Evolutionary conservation across 345 rosid genomes (phyloP), one percentile per base, ranked within the genome.

Genomic region (Syzygium aromaticum): DNA sequence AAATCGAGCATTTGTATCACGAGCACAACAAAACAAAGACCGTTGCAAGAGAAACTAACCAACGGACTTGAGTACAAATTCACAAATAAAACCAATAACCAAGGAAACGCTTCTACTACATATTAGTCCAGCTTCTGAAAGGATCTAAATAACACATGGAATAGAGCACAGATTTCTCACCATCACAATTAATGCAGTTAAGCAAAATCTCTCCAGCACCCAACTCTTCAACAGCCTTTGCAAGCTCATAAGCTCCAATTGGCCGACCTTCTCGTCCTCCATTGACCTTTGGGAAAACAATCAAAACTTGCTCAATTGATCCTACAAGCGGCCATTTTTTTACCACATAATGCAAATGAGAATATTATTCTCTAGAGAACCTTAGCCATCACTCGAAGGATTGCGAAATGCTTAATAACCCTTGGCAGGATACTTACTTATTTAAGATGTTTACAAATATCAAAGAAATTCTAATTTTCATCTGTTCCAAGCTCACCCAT

Each of bases 251-350:
- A 53, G 99, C 99, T 91, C 99, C 98, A 87, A 96, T 94, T 67
- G 97, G 98, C 86, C 99, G 94, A 87, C 97, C 98, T 91, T 98
- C 99, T 92, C 99, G 95, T 54, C 99, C 99, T 33, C 99, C 99
- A 86, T 91, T 94, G 86, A 96, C 98, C 99, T 98, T 54, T 52
- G 30, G 88, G 87, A 73, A 73, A 73, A 73, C 82, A 38, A 38
- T 73, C 25, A 73, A 73, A 38, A 38, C 82, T 73, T 8, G 0
- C 82, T 73, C 80, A 73, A 38, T 73, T 73, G 49, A 73, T 73
- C 82, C 82, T 21, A 73, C 38, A 14, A 33, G 80, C 0, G 0
- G 25, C 43, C 80, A 17, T 17, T 17, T 30, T 22, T 73, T 73
- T 33, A 0, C 6, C 14, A 73, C 46, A 15, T 73, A 73, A 73